Conservation (phyloP, 2,329 filamentous ascomycete species). For the Corinectria fuckeliana region DNA sequence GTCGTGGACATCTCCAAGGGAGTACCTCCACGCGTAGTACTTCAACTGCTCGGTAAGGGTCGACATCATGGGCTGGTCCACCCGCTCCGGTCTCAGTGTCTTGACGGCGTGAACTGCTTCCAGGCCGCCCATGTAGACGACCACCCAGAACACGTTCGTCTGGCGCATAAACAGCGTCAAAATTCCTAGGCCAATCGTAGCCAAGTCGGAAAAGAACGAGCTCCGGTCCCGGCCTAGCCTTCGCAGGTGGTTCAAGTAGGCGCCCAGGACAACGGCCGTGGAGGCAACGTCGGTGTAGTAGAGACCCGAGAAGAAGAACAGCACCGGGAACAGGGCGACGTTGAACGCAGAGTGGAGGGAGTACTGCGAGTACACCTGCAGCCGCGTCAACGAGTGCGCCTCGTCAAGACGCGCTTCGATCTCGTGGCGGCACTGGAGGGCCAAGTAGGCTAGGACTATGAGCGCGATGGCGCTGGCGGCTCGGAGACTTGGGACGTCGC, state of each 20-base stretch:
- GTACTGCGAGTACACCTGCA: slow-evolving; percentile 46
- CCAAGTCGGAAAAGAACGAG: slow-evolving; percentile 49
- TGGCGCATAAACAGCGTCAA: slow-evolving; percentile 80
- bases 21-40: slow-evolving; percentile 52
- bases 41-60: slow-evolving; percentile 45
- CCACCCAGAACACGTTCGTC: slow-evolving; percentile 97
- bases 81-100: slow-evolving; percentile 45
- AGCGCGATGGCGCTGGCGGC: slow-evolving; percentile 54
- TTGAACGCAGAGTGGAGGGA: slow-evolving; percentile 74
- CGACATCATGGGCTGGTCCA: slow-evolving; percentile 40
- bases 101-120: slow-evolving; percentile 61
- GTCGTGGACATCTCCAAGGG: slow-evolving; percentile 62
- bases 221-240: slow-evolving; percentile 47
- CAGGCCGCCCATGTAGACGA: slow-evolving; percentile 73
- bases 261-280: slow-evolving; percentile 74
- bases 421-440: slow-evolving; percentile 59
- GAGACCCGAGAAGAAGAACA: slow-evolving; percentile 95
- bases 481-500: slow-evolving; percentile 49
- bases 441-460: slow-evolving; percentile 50
- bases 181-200: slow-evolving; percentile 63
- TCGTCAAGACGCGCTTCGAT: slow-evolving; percentile 53
- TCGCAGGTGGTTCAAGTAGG: slow-evolving; percentile 65
- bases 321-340: slow-evolving; percentile 80
- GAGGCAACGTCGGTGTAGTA: slow-evolving; percentile 96
- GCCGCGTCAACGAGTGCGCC: slow-evolving; percentile 24